Evolutionary conservation across 176 grass and related monocot genomes (phyloP).

Genomic region (Otatea glauca): DNA sequence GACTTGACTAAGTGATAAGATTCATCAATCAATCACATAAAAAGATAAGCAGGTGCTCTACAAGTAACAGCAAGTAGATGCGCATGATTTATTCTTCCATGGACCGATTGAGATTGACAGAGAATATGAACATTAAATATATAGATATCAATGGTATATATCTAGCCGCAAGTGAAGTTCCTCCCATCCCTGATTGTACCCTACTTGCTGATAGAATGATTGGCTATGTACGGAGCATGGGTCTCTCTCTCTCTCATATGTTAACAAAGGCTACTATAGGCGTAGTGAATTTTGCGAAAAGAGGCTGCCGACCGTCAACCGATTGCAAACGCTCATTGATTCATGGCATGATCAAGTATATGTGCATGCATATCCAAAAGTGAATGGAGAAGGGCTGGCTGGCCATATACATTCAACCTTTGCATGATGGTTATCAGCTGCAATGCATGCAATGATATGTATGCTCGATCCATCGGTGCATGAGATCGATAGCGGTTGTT

Average conservation of each 20-base stretch:
- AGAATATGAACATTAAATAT: slow-evolving; percentile 25
- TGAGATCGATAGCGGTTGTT: not conserved
- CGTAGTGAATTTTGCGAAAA: slow-evolving; percentile 37
- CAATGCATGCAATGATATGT: not conserved
- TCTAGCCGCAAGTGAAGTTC: slow-evolving; percentile 12
- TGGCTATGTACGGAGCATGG: slow-evolving; percentile 19
- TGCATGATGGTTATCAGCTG: not conserved
- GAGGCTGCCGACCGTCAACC: slow-evolving; percentile 25
- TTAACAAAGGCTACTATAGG: not conserved
- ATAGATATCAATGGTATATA: slow-evolving; percentile 18
- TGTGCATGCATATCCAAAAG: slow-evolving; percentile 41
- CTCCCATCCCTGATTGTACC: slow-evolving; percentile 47
- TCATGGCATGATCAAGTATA: slow-evolving; percentile 23
- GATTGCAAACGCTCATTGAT: slow-evolving; percentile 27
- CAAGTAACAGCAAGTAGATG: slow-evolving; percentile 28
- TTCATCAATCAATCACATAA: slow-evolving; percentile 58
- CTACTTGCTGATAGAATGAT: slow-evolving; percentile 41
- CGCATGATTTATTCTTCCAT: slow-evolving; percentile 25
- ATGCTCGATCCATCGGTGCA: not conserved
- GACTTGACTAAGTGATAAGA: slow-evolving; percentile 52
- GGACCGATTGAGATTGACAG: slow-evolving; percentile 6
- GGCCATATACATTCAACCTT: slow-evolving; percentile 1
- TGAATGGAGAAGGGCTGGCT: slow-evolving; percentile 27
- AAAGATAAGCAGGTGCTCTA: slow-evolving; percentile 48
- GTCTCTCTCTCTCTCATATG: not conserved